A percentile compares a stretch with the other conserved stretches of the same genome.
phyloP scores from a whole-genome alignment of 352 stramenopile genomes.

The Sclerospora graminicola region DNA sequence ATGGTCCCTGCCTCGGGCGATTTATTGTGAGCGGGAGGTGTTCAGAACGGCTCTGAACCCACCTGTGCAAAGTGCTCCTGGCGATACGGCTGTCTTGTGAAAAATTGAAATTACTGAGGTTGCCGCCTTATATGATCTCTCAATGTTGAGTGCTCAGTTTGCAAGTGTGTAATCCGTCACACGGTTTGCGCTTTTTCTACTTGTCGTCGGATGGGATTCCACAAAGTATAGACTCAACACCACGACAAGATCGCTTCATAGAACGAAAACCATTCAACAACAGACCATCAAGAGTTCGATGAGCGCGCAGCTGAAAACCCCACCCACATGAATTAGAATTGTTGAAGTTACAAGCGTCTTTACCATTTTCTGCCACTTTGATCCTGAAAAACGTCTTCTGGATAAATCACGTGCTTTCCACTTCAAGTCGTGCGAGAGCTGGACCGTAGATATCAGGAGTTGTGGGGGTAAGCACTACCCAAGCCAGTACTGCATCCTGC shows the following conservation, averaged over 20 bases:
- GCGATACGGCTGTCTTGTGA: too few species aligned
- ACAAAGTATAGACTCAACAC: conserved; percentile 48
- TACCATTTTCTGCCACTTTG: conserved; percentile 4
- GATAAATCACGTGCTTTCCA: conserved; percentile 79
- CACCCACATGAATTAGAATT: conserved; percentile 7
- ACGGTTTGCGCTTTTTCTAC: too few species aligned
- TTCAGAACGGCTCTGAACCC: too few species aligned
- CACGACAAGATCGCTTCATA: conserved; percentile 12
- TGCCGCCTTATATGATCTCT: too few species aligned
- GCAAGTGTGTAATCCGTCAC: too few species aligned
- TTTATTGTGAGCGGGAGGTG: too few species aligned
- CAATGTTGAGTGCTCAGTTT: too few species aligned
- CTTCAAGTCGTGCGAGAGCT: conserved; percentile 69
- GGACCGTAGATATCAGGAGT: conserved; percentile 86
- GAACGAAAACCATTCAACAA: conserved; percentile 13
- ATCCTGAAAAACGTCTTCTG: conserved; percentile 60
- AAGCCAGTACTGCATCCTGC: conserved; percentile 68
- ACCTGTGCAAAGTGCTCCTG: too few species aligned
- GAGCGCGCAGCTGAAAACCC: neutral
- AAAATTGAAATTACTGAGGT: too few species aligned
- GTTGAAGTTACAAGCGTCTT: too few species aligned
- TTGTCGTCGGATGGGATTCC: conserved; percentile 67
- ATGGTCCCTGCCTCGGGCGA: too few species aligned
- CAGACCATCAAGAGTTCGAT: conserved; percentile 21
- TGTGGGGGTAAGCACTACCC: conserved; percentile 85